Evolutionary conservation across 2,329 filamentous ascomycete genomes (phyloP), one percentile per base, ranked within the genome.

Genomic region (Thermomyces lanuginosus): DNA sequence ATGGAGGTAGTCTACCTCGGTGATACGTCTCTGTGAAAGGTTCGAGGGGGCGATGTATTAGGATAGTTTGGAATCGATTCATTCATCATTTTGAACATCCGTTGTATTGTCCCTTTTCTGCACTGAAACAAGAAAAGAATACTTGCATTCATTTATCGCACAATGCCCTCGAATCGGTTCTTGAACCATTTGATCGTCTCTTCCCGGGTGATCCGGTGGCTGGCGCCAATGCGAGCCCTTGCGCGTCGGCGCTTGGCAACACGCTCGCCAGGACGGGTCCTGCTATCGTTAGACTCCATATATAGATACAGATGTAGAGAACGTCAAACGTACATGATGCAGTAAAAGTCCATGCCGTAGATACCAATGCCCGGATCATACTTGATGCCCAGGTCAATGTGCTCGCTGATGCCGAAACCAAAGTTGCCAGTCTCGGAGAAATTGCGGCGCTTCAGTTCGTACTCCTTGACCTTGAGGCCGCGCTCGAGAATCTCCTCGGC

Each of bases 401-500:
- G 89, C 71, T 98, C 89, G 69, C 72, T 83, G 72, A 98, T 98
- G 71, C 89, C 89, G 74, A 98, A 98, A 50, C 89, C 89, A 61
- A 98, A 98, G 79, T 93, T 92, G 61, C 89, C 89, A 45, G 86
- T 95, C 75, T 92, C 82, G 58, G 77, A 86, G 79, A 98, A 98
- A 81, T 98, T 98, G 66, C 80, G 78, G 76, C 89, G 92, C 68
- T 82, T 79, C 53, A 98, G 72, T 66, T 98, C 89, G 71, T 98
- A 98, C 69, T 98, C 89, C 83, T 98, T 98, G 76, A 98, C 89
- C 78, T 98, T 98, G 61, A 98, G 79, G 61, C 89, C 89, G 74
- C 89, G 86, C 81, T 98, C 89, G 58, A 98, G 78, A 56, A 98
- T 98, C 69, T 98, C 89, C 75, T 98, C 89, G 40, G 89, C 89